Evolutionary conservation across 345 rosid species (phyloP).

Genomic region (Hypericum androsaemum): DNA sequence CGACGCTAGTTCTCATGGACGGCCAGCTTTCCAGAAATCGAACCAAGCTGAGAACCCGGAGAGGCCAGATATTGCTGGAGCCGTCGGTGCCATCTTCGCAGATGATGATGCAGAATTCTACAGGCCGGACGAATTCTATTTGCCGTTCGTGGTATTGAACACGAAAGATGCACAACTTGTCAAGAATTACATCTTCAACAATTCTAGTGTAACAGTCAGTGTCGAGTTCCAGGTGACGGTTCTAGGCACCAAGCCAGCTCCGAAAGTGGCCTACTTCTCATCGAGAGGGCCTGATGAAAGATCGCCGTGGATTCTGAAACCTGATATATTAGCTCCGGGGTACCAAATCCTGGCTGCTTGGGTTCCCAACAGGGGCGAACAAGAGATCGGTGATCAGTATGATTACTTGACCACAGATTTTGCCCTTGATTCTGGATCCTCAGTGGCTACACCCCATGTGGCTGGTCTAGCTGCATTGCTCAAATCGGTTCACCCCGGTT

Average conservation of each 20-base stretch:
- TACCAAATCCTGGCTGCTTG: constrained; percentile 37
- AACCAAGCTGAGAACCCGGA: constrained; percentile 10
- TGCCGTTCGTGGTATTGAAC: constrained; percentile 19
- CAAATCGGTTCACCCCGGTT: constrained; percentile 26
- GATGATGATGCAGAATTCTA: constrained; percentile 13
- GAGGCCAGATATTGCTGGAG: constrained; percentile 17
- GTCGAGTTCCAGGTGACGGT: constrained; percentile 24
- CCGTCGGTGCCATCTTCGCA: constrained; percentile 31
- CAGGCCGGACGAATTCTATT: no score
- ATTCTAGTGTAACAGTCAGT: constrained; percentile 14
- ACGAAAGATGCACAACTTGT: constrained; percentile 18
- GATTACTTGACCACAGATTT: constrained; percentile 30
- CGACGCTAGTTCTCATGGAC: constrained; percentile 14
- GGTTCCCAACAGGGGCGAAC: constrained; percentile 27
- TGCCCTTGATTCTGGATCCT: constrained; percentile 29
- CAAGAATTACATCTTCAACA: constrained; percentile 18
- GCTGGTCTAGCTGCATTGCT: constrained; percentile 32
- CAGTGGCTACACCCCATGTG: constrained; percentile 39
- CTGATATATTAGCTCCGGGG: constrained; percentile 40
- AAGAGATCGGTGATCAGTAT: constrained; percentile 12
- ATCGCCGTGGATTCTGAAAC: constrained; percentile 40
- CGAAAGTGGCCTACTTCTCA: constrained; percentile 31
- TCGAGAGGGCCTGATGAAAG: constrained; percentile 31
- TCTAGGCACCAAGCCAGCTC: constrained; percentile 29
- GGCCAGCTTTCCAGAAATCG: neutral